Percentiles rank a stretch among this genome's conserved stretches.
These are phyloP conservation scores for Vigna hirtella DNA, from an alignment of 306 rosid species.

Conservation along the genomic window DNA sequence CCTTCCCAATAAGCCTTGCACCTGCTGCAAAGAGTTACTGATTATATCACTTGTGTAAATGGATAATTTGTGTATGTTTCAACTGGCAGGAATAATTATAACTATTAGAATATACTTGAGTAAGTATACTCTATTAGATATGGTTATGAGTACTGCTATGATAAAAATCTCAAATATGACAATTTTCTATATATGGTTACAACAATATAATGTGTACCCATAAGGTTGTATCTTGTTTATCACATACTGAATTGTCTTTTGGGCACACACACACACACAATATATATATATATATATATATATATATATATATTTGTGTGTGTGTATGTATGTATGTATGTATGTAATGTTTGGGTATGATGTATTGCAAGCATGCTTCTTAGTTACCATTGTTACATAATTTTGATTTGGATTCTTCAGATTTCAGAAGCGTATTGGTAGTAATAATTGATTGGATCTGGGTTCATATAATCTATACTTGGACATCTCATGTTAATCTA, in stretches of 20 bases:
- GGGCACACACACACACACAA: too few relatives aligned
- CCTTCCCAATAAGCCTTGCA: not conserved
- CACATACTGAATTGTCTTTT: not conserved
- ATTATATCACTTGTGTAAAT: constrained; percentile 13
- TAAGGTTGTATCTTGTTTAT: not conserved
- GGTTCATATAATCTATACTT: constrained; percentile 1
- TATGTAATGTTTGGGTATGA: not conserved
- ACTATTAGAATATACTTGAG: too few relatives aligned
- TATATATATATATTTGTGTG: not conserved
- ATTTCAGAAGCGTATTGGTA: constrained; percentile 1
- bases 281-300: too few relatives aligned
- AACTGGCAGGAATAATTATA: too few relatives aligned
- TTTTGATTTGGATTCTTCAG: not conserved
- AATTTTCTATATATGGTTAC: not conserved
- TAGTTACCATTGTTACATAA: constrained; percentile 9
- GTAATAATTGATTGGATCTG: constrained; percentile 11
- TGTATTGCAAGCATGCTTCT: not conserved
- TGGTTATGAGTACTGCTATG: not conserved
- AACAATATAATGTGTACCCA: not conserved
- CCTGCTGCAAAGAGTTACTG: constrained; percentile 26
- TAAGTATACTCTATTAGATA: not conserved
- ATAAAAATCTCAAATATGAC: constrained; percentile 25
- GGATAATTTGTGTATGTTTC: not conserved
- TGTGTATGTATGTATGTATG: too few relatives aligned
- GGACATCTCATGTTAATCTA: constrained; percentile 12